Evolutionary conservation across 768 basidiomycete genomes (phyloP).

Genomic region (Suillus cothurnatus): DNA sequence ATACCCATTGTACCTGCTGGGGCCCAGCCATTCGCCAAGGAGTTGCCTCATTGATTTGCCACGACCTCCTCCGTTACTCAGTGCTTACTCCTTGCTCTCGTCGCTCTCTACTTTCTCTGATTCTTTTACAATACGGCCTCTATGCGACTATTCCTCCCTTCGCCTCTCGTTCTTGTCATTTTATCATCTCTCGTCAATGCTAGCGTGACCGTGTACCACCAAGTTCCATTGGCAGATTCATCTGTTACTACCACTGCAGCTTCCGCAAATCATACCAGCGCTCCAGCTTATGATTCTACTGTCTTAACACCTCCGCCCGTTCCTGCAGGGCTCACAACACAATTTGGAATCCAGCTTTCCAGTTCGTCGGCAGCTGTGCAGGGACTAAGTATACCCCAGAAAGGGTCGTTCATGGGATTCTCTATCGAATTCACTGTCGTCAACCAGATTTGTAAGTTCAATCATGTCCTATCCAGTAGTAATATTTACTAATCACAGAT

Average conservation of each 20-base stretch:
- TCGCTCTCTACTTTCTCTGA: neutral
- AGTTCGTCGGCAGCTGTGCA: slow-evolving; percentile 20
- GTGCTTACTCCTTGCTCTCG: neutral
- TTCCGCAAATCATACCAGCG: slow-evolving; percentile 30
- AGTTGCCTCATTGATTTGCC: neutral
- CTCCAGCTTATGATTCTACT: slow-evolving; percentile 36
- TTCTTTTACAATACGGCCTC: neutral
- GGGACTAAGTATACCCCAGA: slow-evolving; percentile 30
- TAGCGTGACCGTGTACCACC: slow-evolving; percentile 32
- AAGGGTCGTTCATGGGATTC: slow-evolving; percentile 56
- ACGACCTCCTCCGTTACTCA: neutral
- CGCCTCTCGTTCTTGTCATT: slow-evolving; percentile 4
- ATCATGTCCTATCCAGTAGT: neutral
- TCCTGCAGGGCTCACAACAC: slow-evolving; percentile 23
- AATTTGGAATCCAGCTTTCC: slow-evolving; percentile 22
- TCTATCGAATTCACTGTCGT: slow-evolving; percentile 65
- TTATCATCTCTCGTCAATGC: slow-evolving; percentile 14
- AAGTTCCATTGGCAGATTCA: slow-evolving; percentile 22
- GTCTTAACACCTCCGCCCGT: slow-evolving; percentile 32
- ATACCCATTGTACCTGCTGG: neutral
- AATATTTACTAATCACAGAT: neutral
- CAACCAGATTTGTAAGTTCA: slow-evolving; percentile 46
- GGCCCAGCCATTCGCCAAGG: too few species aligned
- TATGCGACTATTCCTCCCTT: neutral
- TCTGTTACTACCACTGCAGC: slow-evolving; percentile 23